Evolutionary conservation across 179 eudicot species (phyloP), one percentile per base, ranked within the genome.

Genomic region (Drosera spatulata): DNA sequence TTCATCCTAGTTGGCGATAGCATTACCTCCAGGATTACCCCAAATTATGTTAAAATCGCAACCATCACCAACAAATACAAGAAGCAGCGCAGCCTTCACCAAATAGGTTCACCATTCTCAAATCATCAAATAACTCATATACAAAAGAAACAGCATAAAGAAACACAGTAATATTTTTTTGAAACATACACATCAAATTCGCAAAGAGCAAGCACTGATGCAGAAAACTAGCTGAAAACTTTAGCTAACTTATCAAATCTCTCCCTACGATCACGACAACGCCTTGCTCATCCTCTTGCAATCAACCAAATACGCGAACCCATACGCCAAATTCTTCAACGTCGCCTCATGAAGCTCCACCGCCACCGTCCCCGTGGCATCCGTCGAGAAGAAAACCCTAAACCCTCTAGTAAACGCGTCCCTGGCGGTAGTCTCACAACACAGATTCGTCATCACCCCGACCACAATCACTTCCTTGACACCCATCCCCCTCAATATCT

Each of bases 351-450:
- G 97, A 63, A 89, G 59, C 66, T 80, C 91, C 48, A 6, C 12
- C 22, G 74, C 63, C 13, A 84, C 60, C 2, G 95, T 89, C 5
- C 91, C 97, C 7, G 95, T 89, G 0, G 89, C 91, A 58, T 89
- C 97, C 1, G 84, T 78, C 0, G 95, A 87, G 71, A 89, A 87
- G 54, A 87, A 89, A 49, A 84, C 97, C 53, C 89, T 64, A 59
- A 90, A 90, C 40, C 93, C 95, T 47, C 87, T 73, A 42, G 82
- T 83, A 59, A 84, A 87, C 15, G 95, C 97, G 33, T 90, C 95
- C 10, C 97, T 76, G 5, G 97, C 95, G 14, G 80, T 82, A 4
- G 97, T 87, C 71, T 87, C 97, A 40, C 97, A 90, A 46, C 97
- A 90, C 46, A 90, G 40, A 39, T 90, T 84, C 3, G 97, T 90